A percentile compares a stretch with the other conserved stretches of the same genome.
These are phyloP conservation scores for Lunasporangiospora selenospora DNA, from an alignment of 192 early-diverging fungal genomes.

Conservation along the genomic window DNA sequence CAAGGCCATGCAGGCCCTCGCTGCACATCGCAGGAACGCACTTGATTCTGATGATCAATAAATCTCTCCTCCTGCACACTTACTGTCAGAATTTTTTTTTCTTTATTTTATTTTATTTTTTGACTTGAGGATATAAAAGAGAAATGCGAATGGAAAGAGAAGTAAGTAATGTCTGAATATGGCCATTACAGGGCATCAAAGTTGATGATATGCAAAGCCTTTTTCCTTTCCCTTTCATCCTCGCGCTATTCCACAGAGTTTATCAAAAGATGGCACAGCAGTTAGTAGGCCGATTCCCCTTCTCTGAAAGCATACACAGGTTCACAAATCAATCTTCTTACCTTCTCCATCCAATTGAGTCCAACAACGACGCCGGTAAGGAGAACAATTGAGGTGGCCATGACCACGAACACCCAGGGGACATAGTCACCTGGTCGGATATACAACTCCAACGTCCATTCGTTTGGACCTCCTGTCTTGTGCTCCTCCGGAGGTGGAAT, in stretches of 20 bases:
- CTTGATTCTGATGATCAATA: too few species aligned
- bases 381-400: constrained; percentile 73
- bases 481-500: not conserved
- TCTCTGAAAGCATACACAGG: not conserved
- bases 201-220: constrained; percentile 85
- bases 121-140: too few species aligned
- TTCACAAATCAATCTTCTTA: constrained; percentile 26
- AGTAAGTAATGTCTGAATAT: too few species aligned
- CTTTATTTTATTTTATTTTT: too few species aligned
- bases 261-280: not conserved
- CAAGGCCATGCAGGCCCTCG: constrained; percentile 13
- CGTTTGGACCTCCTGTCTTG: constrained; percentile 43
- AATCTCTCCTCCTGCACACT: too few species aligned
- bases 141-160: too few species aligned
- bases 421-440: constrained; percentile 88
- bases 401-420: constrained; percentile 79
- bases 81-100: too few species aligned
- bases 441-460: constrained; percentile 90
- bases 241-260: constrained; percentile 61
- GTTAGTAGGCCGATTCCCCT: not conserved
- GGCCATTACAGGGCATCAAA: constrained; percentile 90
- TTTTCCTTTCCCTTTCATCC: constrained; percentile 79
- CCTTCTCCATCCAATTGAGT: constrained; percentile 81
- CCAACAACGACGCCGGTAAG: constrained; percentile 74
- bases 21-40: too few species aligned